Conservation (phyloP, 768 basidiomycete species). For the Boletus barrowsii region DNA sequence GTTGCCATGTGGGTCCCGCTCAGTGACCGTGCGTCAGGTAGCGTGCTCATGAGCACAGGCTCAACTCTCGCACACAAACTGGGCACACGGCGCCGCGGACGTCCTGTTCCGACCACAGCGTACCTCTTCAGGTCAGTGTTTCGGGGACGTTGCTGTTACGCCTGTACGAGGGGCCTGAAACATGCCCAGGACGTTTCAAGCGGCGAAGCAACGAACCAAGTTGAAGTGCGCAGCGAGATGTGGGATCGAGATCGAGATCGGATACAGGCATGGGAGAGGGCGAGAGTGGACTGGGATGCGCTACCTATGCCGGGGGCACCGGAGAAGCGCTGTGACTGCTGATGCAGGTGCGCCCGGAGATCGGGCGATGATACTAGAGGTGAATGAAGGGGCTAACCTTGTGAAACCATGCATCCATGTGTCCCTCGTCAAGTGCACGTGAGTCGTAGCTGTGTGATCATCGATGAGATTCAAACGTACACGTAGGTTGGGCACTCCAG, state of each 20-base stretch:
- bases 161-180: not conserved
- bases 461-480: too few relatives aligned
- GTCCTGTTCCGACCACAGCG: not conserved
- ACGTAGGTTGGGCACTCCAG: too few relatives aligned
- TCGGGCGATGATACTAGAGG: not conserved
- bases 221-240: not conserved
- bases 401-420: not conserved
- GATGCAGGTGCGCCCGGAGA: not conserved
- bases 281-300: not conserved
- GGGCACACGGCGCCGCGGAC: not conserved
- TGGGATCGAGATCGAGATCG: not conserved
- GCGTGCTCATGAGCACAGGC: not conserved
- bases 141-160: not conserved
- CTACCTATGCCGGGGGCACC: not conserved
- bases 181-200: not conserved
- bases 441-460: too few relatives aligned
- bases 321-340: not conserved
- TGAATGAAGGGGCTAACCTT: not conserved
- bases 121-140: not conserved
- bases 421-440: too few relatives aligned
- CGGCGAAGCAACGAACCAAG: not conserved
- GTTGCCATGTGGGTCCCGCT: slow-evolving; percentile 1
- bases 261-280: not conserved
- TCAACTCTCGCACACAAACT: not conserved
- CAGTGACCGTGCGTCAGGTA: not conserved